Base-by-base conservation (phyloP, 192 early-diverging fungal species). In the Coemansia sp. region DNA sequence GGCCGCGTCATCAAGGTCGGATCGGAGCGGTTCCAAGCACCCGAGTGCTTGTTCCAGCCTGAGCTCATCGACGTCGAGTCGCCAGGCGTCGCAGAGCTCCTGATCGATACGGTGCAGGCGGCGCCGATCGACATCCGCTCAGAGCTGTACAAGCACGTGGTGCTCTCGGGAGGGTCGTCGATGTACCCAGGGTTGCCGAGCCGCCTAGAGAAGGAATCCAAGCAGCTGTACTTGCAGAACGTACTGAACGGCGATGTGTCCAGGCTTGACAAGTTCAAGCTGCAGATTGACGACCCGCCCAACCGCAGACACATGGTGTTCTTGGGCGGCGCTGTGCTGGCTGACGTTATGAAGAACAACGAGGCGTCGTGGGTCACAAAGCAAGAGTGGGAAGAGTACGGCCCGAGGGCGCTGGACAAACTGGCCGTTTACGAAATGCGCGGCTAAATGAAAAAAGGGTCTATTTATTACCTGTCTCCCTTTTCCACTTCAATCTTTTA, bases 161-260 rank as follows among this genome's bases (percentile, higher is more conserved):
- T 99, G 34, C 84, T 99, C 19, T 99, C 97, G 36, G 97, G 97
- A 53, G 97, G 97, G 14, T 93, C 95, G 4, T 93, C 96, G 66
- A 98, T 99, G 97, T 98, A 97, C 76, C 95, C 96, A 8, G 97
- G 97, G 65, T 81, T 99, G 40, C 95, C 97, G 25, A 92, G 88
- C 74, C 92, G 97, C 57, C 82, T 99, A 38, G 97, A 99, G 80
- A 98, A 98, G 86, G 97, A 99, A 82, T 74, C 97, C 61, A 98
- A 97, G 75, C 95, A 97, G 79, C 81, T 98, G 48, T 99, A 98
- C 74, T 74, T 98, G 65, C 86, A 89, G 41, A 90, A 90, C 57
- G 95, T 97, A 15, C 86, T 96, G 60, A 84, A 89, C 46, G 93
- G 93, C 40, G 95, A 99, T 80, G 80, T 74, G 9, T 82, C 84